Base-by-base conservation (phyloP, 129 eudicot genomes). In the Flaveria sonorensis region DNA sequence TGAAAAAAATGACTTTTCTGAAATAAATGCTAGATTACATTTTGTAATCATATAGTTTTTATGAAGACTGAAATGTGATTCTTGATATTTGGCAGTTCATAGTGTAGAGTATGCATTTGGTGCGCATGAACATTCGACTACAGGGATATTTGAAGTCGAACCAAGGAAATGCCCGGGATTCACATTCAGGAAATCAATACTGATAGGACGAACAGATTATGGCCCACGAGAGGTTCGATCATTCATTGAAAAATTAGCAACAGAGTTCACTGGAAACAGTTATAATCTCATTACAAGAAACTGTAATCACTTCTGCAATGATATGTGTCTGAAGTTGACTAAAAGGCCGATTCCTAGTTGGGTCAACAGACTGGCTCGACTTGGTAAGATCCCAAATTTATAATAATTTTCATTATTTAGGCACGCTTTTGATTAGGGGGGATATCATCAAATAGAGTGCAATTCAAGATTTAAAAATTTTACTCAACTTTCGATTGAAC, bases 281-380 rank as follows among this genome's bases (percentile, higher is more conserved):
- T 92, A 92, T 76, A 87, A 92, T 85, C 92, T 92, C 70, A 92
- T 92, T 28, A 77, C 89, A 30, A 92, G 87, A 83, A 92, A 92
- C 70, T 92, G 98, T 85, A 92, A 92, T 82, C 98, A 92, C 79
- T 92, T 92, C 78, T 92, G 98, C 87, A 88, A 90, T 47, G 96
- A 92, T 85, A 83, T 82, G 21, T 92, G 94, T 46, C 66, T 85
- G 40, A 85, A 84, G 74, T 83, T 92, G 78, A 88, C 92, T 36
- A 83, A 87, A 36, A 92, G 81, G 85, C 83, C 93, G 1, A 92
- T 92, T 77, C 98, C 98, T 70, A 92, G 86, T 55, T 92, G 98
- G 98, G 96, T 92, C 61, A 92, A 92, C 81, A 81, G 98, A 56
- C 89, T 92, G 10, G 98, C 98, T 76, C 88, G 94, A 72, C 89